These are phyloP conservation scores for Pleodorina starrii DNA, from an alignment of 139 green algal species.

Conservation along the genomic window DNA sequence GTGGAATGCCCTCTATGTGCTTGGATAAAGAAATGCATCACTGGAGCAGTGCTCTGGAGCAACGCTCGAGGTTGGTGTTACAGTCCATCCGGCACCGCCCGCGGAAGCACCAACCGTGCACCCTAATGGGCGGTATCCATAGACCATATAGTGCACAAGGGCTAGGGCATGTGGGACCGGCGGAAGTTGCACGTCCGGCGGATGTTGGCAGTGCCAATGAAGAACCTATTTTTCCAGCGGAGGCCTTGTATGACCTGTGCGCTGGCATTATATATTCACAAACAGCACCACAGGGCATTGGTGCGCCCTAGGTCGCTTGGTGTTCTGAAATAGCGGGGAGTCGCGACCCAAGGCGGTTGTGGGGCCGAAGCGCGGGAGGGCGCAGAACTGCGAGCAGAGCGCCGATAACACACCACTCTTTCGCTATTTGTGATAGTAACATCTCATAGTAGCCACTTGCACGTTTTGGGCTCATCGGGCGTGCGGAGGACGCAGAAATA, in stretches of 20 bases:
- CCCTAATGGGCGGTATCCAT: neutral
- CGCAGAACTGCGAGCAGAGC: neutral
- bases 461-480: neutral
- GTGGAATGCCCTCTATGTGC: neutral
- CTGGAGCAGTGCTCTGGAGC: neutral
- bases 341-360: slow-evolving; percentile 25
- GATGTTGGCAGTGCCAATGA: neutral
- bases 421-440: neutral
- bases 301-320: neutral
- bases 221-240: no score
- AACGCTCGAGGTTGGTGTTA: neutral
- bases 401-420: neutral
- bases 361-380: neutral
- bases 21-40: neutral
- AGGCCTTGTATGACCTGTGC: neutral
- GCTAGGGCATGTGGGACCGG: neutral
- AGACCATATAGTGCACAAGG: neutral
- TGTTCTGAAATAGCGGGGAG: neutral
- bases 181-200: neutral
- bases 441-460: neutral
- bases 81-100: neutral
- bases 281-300: neutral
- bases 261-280: neutral
- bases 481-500: neutral
- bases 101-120: neutral